phyloP scores from a whole-genome alignment of 2,329 filamentous ascomycete genomes.

The Lecanosticta acicola region DNA sequence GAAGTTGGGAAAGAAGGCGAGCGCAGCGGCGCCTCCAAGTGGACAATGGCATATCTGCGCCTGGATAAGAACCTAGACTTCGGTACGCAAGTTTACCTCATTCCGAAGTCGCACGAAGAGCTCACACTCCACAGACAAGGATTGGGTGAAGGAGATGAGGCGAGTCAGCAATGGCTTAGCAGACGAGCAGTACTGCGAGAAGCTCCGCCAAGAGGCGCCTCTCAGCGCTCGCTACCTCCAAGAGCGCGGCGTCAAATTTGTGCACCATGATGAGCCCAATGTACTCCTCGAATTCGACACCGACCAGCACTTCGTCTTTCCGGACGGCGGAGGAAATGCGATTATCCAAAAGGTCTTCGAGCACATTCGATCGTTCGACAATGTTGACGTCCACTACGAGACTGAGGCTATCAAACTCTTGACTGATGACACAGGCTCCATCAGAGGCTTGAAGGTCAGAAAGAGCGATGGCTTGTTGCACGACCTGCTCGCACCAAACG shows the following conservation, averaged over 20 bases:
- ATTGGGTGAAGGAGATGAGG: conserved; percentile 35
- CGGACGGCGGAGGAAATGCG: conserved; percentile 37
- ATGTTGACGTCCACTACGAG: conserved; percentile 36
- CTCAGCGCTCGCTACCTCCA: conserved; percentile 36
- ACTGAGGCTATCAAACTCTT: conserved; percentile 36
- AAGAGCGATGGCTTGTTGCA: conserved; percentile 35
- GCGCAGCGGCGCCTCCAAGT: conserved; percentile 38
- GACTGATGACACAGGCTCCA: conserved; percentile 32
- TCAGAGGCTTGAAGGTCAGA: conserved; percentile 36
- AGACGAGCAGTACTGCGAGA: conserved; percentile 38
- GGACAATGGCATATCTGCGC: conserved; percentile 41
- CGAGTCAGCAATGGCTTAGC: conserved; percentile 36
- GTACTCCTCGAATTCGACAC: conserved; percentile 40
- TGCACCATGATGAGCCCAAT: conserved; percentile 38
- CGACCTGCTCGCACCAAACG: conserved; percentile 32
- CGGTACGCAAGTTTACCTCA: conserved; percentile 11
- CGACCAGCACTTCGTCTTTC: conserved; percentile 38
- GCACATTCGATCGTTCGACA: conserved; percentile 32
- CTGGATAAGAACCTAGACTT: conserved; percentile 36
- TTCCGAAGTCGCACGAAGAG: neutral
- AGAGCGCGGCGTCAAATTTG: conserved; percentile 34
- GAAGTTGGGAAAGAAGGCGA: conserved; percentile 38
- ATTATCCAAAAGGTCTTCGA: conserved; percentile 37
- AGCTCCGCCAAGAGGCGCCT: conserved; percentile 35
- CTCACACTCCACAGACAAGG: conserved; percentile 23